A percentile compares a stretch with the other conserved stretches of the same genome.
These are phyloP conservation scores for Nakazawaea siamensis DNA, from an alignment of 805 yeast species.

Conservation along the genomic window DNA sequence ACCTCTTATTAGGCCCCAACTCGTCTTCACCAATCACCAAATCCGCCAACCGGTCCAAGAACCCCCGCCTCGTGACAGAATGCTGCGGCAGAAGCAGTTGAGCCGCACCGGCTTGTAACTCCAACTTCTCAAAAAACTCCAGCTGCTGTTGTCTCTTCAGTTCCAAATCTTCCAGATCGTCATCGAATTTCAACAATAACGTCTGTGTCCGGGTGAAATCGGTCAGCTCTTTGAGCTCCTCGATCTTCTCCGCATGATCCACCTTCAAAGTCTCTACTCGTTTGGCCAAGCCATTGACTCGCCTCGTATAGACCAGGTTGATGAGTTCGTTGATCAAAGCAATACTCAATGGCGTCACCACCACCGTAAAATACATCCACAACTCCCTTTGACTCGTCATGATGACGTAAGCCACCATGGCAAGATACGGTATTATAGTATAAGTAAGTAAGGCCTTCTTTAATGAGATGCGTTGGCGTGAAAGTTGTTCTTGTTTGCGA, in stretches of 20 bases:
- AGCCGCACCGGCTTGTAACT: conserved; percentile 10
- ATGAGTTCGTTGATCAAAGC: conserved; percentile 12
- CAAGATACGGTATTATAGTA: no score
- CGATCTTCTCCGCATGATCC: conserved; percentile 28
- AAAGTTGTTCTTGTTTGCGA: conserved; percentile 13
- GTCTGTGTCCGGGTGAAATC: conserved; percentile 71
- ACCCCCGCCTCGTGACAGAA: conserved; percentile 21
- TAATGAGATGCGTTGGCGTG: conserved; percentile 2
- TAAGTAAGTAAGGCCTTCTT: conserved; percentile 11
- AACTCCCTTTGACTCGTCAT: no score
- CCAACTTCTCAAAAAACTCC: conserved; percentile 26
- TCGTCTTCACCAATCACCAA: conserved; percentile 57
- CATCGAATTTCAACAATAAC: conserved; percentile 53
- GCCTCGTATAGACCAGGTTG: conserved; percentile 13
- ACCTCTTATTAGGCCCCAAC: conserved; percentile 46
- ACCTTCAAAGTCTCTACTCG: conserved; percentile 19
- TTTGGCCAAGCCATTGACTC: conserved; percentile 11
- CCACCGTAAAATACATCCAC: no score
- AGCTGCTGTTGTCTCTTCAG: conserved; percentile 35
- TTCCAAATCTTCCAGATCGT: conserved; percentile 38
- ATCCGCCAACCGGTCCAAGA: conserved; percentile 31
- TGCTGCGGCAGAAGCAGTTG: conserved; percentile 12
- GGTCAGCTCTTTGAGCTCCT: conserved; percentile 39
- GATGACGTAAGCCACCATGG: no score
- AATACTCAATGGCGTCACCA: conserved; percentile 12